A percentile compares a stretch with the other conserved stretches of the same genome.
phyloP scores from a whole-genome alignment of 805 yeast species.

The Candida peoriensis region DNA sequence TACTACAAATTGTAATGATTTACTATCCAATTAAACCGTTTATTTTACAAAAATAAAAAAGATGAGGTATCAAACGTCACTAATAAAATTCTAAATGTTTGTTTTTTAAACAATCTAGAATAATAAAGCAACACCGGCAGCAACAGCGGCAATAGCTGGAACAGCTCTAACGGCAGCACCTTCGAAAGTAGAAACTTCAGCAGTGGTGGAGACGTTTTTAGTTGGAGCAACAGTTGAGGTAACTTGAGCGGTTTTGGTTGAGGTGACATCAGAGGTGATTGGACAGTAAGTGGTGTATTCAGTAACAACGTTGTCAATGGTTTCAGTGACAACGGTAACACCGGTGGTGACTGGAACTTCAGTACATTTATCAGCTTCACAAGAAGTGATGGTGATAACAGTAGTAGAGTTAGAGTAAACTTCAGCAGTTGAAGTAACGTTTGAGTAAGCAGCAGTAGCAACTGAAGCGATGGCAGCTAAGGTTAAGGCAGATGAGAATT shows the following conservation, averaged over 20 bases:
- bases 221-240: conserved; percentile 12
- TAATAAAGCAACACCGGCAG: conserved; percentile 47
- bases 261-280: conserved; percentile 5
- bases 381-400: conserved; percentile 14
- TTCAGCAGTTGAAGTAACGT: conserved; percentile 12
- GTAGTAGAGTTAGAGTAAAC: conserved; percentile 4
- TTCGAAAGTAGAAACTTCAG: conserved; percentile 28
- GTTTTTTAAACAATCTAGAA: conserved; percentile 29
- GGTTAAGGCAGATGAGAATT: conserved; percentile 28
- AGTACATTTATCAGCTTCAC: conserved; percentile 10
- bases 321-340: conserved; percentile 11
- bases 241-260: conserved; percentile 10
- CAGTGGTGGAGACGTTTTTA: conserved; percentile 15
- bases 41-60: background rate
- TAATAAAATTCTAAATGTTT: no score
- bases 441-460: conserved; percentile 24
- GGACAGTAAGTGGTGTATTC: conserved; percentile 15
- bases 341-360: conserved; percentile 13
- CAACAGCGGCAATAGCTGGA: conserved; percentile 44
- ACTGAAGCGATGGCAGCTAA: conserved; percentile 25
- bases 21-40: conserved; percentile 1
- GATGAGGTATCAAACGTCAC: conserved; percentile 1
- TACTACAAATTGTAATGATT: background rate
- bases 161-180: conserved; percentile 42
- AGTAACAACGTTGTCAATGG: conserved; percentile 6